phyloP scores from a whole-genome alignment of 83 land plant genomes.

The Larix sibirica region DNA sequence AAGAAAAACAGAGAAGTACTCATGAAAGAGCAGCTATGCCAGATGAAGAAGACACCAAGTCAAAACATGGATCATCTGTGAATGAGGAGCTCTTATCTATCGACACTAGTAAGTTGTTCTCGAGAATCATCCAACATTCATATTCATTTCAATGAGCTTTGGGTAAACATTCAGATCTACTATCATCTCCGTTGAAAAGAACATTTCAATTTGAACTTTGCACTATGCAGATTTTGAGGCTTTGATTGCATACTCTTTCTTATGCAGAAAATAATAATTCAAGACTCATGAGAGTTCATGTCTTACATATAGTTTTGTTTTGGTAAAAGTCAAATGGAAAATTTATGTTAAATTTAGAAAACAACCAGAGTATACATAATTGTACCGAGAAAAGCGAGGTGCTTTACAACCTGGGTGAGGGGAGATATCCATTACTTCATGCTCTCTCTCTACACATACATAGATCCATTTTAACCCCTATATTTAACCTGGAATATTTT shows the following conservation, averaged over 20 bases:
- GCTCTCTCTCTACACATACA: too few relatives aligned
- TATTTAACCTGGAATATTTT: too few relatives aligned
- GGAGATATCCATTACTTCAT: too few relatives aligned
- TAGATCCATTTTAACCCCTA: too few relatives aligned
- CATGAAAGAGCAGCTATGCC: not conserved
- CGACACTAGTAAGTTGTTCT: not conserved
- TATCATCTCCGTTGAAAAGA: not conserved
- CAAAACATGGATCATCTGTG: not conserved
- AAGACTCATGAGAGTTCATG: not conserved
- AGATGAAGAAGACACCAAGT: conserved; percentile 1
- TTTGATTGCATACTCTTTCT: not conserved
- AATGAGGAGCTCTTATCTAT: not conserved
- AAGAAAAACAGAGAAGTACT: not conserved
- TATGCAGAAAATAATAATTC: not conserved
- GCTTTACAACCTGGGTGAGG: too few relatives aligned
- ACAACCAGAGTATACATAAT: too few relatives aligned
- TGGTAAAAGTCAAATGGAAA: not conserved
- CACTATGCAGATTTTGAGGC: not conserved
- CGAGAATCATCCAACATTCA: not conserved
- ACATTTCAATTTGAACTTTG: not conserved
- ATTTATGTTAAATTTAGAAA: not conserved
- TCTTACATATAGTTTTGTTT: not conserved
- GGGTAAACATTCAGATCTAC: not conserved
- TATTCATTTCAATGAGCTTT: not conserved
- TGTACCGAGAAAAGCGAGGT: too few relatives aligned